phyloP scores from a whole-genome alignment of 768 basidiomycete species.

The Sporobolomyces roseus region DNA sequence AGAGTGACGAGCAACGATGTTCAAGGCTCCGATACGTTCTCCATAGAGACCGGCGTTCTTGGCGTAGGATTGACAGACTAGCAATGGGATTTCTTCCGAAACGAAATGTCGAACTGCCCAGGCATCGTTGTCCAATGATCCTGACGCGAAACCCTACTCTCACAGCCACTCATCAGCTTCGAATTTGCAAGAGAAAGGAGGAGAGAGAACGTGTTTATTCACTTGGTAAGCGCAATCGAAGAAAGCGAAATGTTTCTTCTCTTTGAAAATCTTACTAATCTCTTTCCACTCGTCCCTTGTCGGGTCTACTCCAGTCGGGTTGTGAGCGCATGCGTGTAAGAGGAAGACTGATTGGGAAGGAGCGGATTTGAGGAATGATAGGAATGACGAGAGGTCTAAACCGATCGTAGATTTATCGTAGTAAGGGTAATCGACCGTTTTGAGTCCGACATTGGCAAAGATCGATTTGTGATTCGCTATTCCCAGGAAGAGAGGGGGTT shows the following conservation, averaged over 20 bases:
- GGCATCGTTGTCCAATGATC: constrained; percentile 81
- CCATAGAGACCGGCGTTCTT: constrained; percentile 99
- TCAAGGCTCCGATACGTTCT: constrained; percentile 96
- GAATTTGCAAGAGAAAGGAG: constrained; percentile 94
- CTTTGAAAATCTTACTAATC: constrained; percentile 76
- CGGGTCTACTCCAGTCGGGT: constrained; percentile 91
- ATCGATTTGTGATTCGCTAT: constrained; percentile 69
- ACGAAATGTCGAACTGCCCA: constrained; percentile 95
- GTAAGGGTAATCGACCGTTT: constrained; percentile 81
- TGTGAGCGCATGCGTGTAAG: constrained; percentile 96
- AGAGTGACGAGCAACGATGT: constrained; percentile 54
- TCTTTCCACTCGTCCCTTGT: constrained; percentile 87
- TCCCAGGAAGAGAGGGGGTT: not conserved
- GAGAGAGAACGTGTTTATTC: constrained; percentile 65
- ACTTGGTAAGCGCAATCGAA: constrained; percentile 82
- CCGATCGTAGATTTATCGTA: constrained; percentile 75
- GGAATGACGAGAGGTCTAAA: constrained; percentile 80
- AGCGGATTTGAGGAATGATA: constrained; percentile 54
- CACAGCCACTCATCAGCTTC: too few species aligned
- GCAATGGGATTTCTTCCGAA: constrained; percentile 78
- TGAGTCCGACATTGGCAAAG: constrained; percentile 80
- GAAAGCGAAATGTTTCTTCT: constrained; percentile 76
- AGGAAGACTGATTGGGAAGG: constrained; percentile 79
- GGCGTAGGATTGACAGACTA: constrained; percentile 86
- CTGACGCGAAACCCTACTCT: constrained; percentile 84